Conservation (phyloP, 768 basidiomycete species). For the Trametes cingulata region DNA sequence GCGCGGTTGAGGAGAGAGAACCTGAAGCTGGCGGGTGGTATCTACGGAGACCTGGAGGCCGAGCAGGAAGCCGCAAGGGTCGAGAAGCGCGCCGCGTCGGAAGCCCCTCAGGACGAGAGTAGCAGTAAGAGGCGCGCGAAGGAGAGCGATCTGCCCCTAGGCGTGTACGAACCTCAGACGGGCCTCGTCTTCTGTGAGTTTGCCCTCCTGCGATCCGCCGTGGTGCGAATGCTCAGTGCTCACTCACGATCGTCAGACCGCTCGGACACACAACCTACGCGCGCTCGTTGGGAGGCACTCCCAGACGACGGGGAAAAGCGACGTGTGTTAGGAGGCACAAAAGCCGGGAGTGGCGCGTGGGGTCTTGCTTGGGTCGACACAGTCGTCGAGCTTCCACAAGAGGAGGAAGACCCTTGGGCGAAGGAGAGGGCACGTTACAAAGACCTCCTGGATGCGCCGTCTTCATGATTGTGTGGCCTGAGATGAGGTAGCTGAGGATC, state of each 20-base stretch:
- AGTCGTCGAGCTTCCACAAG: constrained; percentile 28
- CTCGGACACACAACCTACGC: constrained; percentile 74
- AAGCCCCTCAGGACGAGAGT: constrained; percentile 35
- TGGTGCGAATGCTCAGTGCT: not conserved
- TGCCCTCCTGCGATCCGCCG: constrained; percentile 5
- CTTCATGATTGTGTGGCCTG: not conserved
- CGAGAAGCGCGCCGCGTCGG: constrained; percentile 13
- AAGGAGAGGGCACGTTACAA: constrained; percentile 9
- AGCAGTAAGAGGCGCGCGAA: constrained; percentile 14
- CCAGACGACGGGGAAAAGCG: constrained; percentile 47
- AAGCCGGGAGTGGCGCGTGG: constrained; percentile 80
- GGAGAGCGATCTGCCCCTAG: constrained; percentile 49
- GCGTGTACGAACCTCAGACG: constrained; percentile 83
- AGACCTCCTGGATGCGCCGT: constrained; percentile 5
- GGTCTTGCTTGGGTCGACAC: constrained; percentile 77
- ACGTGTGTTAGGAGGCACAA: constrained; percentile 64
- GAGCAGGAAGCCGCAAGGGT: not conserved
- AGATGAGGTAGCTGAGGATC: not conserved
- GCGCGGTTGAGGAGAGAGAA: constrained; percentile 55
- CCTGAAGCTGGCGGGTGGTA: constrained; percentile 52
- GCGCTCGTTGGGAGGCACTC: constrained; percentile 57
- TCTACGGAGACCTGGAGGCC: constrained; percentile 34
- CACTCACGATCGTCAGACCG: constrained; percentile 52
- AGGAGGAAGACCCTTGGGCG: constrained; percentile 5
- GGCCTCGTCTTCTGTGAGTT: constrained; percentile 67